Evolutionary conservation across 176 grass and related monocot genomes (phyloP).

Genomic region (Juncus inflexus): DNA sequence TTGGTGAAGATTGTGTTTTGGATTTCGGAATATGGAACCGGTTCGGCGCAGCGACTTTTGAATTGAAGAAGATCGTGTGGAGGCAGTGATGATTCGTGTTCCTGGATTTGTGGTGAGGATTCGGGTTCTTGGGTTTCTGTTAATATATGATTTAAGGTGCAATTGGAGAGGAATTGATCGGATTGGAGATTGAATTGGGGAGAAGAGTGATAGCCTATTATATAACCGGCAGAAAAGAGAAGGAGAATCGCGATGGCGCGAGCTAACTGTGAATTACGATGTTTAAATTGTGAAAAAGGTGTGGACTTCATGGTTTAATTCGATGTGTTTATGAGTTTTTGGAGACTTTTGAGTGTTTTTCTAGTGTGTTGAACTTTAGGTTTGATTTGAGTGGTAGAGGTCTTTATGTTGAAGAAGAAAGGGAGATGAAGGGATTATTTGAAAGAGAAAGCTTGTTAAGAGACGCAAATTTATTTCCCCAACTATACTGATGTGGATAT

Average conservation of each 20-base stretch:
- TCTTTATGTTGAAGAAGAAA: not conserved
- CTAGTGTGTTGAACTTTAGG: conserved; percentile 7
- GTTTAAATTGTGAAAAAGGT: conserved; percentile 4
- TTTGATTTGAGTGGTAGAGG: not conserved
- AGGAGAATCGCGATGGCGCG: conserved; percentile 38
- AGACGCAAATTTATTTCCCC: conserved; percentile 6
- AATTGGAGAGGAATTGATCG: conserved; percentile 26
- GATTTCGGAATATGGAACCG: conserved; percentile 40
- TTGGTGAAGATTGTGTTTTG: conserved; percentile 45
- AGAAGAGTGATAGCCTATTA: conserved; percentile 58
- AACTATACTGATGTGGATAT: not conserved
- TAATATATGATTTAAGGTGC: not conserved
- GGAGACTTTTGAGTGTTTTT: not conserved
- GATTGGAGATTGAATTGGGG: conserved; percentile 21
- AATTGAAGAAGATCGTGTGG: conserved; percentile 80
- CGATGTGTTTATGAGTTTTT: not conserved
- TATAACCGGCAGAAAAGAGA: conserved; percentile 71
- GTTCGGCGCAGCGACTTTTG: conserved; percentile 40
- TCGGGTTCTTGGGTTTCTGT: conserved; percentile 17
- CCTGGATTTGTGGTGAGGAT: conserved; percentile 9
- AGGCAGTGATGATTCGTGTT: not conserved
- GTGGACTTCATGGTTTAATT: conserved; percentile 41
- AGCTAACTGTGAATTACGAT: conserved; percentile 36
- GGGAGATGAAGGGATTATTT: conserved; percentile 1
- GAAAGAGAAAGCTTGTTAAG: conserved; percentile 23